Base-by-base conservation (phyloP, 2,329 filamentous ascomycete genomes). In the Penicillium sp. region DNA sequence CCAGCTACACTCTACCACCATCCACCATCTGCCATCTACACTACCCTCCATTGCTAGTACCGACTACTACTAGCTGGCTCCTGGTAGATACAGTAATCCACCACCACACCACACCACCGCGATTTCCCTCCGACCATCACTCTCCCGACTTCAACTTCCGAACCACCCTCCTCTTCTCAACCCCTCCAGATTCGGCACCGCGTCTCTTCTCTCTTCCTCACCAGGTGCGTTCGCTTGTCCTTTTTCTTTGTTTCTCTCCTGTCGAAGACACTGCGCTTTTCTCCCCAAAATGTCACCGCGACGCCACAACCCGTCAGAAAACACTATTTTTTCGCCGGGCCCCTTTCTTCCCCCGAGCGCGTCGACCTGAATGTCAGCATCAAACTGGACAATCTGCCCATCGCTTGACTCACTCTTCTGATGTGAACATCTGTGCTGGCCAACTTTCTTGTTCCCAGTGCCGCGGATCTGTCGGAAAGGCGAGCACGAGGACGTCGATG, bases 301-400 rank as follows among this genome's bases (percentile, higher is more conserved):
- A 43, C 42, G 33, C 48, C 36, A 39, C 54, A 47, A 36, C 42
- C 49, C 50, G 33, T 45, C 52, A 26, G 39, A 42, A 46, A 23
- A 29, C 28, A 14, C 33, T 34, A 23, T 40, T 46, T 44, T 44
- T 44, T 36, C 39, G 26, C 16, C 28, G 42, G 26, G 42, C 42
- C 42, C 42, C 42, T 45, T 45, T 45, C 42, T 45, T 45, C 42
- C 42, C 19, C 42, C 42, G 42, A 45, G 16, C 28, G 18, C 42
- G 16, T 8, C 28, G 13, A 14, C 13, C 42, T 21, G 9, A 2
- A 4, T 8, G 19, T 45, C 26, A 10, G 16, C 16, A 45, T 45
- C 26, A 31, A 33, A 21, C 28, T 23, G 28, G 28, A 31, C 16
- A 5, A 1, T 21, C 5, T 19, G 26, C n/a, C 19, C 5, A 13